Percentiles rank a stretch among this genome's conserved stretches.
phyloP scores from a whole-genome alignment of 192 early-diverging fungal species.

The Rhizophagus sp. region DNA sequence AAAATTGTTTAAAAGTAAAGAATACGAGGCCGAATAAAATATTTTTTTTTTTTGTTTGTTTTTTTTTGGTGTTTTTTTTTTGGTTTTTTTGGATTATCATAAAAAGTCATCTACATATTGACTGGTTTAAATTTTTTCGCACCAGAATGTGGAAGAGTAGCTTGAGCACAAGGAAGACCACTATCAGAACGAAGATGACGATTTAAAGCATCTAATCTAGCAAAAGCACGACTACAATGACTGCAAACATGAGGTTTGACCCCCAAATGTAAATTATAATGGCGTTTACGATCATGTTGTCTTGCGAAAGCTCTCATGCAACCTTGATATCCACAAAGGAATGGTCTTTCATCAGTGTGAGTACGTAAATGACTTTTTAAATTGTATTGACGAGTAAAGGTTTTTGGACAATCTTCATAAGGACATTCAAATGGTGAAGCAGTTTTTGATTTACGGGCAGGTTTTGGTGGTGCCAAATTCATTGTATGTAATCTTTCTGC shows the following conservation, averaged over 20 bases:
- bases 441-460: constrained; percentile 23
- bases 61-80: background rate
- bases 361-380: constrained; percentile 74
- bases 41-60: too few species aligned
- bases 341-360: constrained; percentile 74
- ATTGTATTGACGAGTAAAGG: constrained; percentile 76
- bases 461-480: constrained; percentile 29
- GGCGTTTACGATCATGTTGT: constrained; percentile 92
- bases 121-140: constrained; percentile 23
- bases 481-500: constrained; percentile 24
- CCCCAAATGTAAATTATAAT: constrained; percentile 79
- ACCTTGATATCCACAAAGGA: constrained; percentile 61
- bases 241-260: constrained; percentile 73
- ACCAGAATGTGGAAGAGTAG: constrained; percentile 5
- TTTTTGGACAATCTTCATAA: constrained; percentile 63
- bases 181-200: constrained; percentile 67
- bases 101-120: constrained; percentile 13
- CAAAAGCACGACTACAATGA: constrained; percentile 76
- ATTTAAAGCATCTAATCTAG: constrained; percentile 78
- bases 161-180: constrained; percentile 59
- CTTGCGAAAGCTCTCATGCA: constrained; percentile 83
- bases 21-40: background rate
- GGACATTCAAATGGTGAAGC: constrained; percentile 26
- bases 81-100: background rate
- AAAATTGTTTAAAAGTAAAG: background rate